Percentiles rank a stretch among this genome's conserved stretches.
These are phyloP conservation scores for Mycena belliarum DNA, from an alignment of 768 basidiomycete species.

Conservation along the genomic window DNA sequence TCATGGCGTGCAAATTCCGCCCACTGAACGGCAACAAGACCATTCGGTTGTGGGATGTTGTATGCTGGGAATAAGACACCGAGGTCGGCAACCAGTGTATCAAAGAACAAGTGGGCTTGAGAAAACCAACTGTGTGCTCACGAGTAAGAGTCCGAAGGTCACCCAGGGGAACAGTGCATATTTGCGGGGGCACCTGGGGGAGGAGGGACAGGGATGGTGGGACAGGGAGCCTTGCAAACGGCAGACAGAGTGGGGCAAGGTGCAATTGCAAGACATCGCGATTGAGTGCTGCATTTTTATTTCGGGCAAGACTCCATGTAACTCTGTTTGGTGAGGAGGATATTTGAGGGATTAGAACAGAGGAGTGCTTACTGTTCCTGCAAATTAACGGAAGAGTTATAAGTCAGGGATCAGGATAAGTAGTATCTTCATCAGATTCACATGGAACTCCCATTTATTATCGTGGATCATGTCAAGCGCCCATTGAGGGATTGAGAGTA, in stretches of 20 bases:
- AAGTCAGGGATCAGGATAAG: too few relatives aligned
- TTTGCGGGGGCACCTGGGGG: not conserved
- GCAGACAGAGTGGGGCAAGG: not conserved
- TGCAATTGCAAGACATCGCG: not conserved
- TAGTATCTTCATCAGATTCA: slow-evolving; percentile 6
- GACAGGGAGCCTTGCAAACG: not conserved
- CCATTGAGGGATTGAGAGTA: not conserved
- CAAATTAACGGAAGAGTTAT: not conserved
- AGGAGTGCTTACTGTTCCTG: not conserved
- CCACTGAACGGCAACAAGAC: not conserved
- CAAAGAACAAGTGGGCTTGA: not conserved
- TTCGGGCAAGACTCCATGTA: not conserved
- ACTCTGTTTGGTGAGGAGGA: not conserved
- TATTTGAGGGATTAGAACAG: not conserved
- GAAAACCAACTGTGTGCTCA: not conserved
- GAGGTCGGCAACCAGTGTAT: not conserved
- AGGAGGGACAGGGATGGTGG: not conserved
- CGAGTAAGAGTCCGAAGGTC: slow-evolving; percentile 1
- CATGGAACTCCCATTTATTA: slow-evolving; percentile 1
- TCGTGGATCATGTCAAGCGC: slow-evolving; percentile 4
- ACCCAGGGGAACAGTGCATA: not conserved
- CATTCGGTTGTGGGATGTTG: not conserved
- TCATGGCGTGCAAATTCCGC: not conserved
- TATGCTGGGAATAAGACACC: not conserved
- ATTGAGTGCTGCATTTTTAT: not conserved